Evolutionary conservation across 2,329 filamentous ascomycete species (phyloP), one percentile per base, ranked within the genome.

Genomic region (Penicillium polonicum): DNA sequence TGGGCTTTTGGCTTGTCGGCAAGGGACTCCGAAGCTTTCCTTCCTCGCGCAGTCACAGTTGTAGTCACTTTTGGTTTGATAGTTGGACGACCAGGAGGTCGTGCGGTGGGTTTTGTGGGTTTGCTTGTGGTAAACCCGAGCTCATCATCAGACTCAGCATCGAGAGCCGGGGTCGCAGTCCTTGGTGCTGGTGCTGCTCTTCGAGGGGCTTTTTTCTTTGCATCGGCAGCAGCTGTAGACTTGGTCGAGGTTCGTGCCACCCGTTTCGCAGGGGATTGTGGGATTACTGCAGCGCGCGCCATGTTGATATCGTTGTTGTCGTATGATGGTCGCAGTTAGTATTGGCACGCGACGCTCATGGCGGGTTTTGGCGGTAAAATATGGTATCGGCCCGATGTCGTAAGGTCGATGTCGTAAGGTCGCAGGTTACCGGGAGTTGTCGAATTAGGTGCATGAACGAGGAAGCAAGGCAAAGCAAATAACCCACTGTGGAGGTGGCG

Each of bases 201-300:
- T 27, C 35, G 41, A 4, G 56, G 45, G 1, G 44, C 46, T 23
- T 57, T 60, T 43, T 52, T 66, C 50, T 61, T 54, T 9, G 58
- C 49, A 25, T 58, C 58, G 12, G 60, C 56, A 23, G 63, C 52
- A n/a, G 59, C 57, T 46, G 61, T 66, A 1, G 61, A 46, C 31
- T 56, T 58, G 5, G 61, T 52, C 17, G 57, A 65, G 12, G 62
- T 57, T 25, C 65, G 64, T 12, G 52, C 45, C 9, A 43, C 62
- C 38, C 64, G 58, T 51, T 64, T 67, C 5, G 46, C 60, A 39
- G 65, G 65, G 41, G 64, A 64, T 12, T 58, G 58, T 4, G 65
- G 65, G 21, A 67, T 59, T 36, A 67, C 61, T 42, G 65, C 65
- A 39, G 65, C 64, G 41, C 65, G 65, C 48, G 65, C 65, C 65